These are phyloP conservation scores for Pichia nanzhaoensis DNA, from an alignment of 805 yeast species.

Conservation along the genomic window DNA sequence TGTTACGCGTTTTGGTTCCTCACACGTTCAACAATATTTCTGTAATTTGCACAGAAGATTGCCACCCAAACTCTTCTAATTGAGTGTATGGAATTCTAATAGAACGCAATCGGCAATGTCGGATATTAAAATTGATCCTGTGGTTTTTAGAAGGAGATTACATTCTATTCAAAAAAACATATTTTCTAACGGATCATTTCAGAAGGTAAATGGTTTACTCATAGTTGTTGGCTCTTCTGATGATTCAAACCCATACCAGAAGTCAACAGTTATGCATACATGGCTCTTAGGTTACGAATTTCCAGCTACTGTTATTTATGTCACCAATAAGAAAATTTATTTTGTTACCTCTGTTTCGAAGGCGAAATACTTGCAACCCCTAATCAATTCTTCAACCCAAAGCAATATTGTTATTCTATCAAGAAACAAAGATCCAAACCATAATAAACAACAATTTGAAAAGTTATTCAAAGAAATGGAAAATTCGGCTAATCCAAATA, in stretches of 20 bases:
- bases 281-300: slow-evolving; percentile 95
- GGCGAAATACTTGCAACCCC: slow-evolving; percentile 66
- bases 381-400: slow-evolving; percentile 37
- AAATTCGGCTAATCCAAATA: slow-evolving; percentile 28
- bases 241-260: slow-evolving; percentile 84
- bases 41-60: too few relatives aligned
- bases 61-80: too few relatives aligned
- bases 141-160: slow-evolving; percentile 47
- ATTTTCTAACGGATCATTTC: slow-evolving; percentile 29
- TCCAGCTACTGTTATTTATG: slow-evolving; percentile 76
- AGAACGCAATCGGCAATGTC: slow-evolving; percentile 36
- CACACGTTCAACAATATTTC: too few relatives aligned
- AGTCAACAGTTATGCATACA: slow-evolving; percentile 77
- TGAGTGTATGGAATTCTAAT: too few relatives aligned
- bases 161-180: slow-evolving; percentile 35
- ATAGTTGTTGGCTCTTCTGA: slow-evolving; percentile 80
- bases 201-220: slow-evolving; percentile 44
- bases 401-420: slow-evolving; percentile 46
- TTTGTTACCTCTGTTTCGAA: slow-evolving; percentile 79
- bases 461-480: slow-evolving; percentile 46
- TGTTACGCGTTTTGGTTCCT: too few relatives aligned
- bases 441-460: slow-evolving; percentile 59
- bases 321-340: slow-evolving; percentile 52
- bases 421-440: slow-evolving; percentile 75
- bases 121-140: slow-evolving; percentile 50